Conservation (phyloP, 139 green algal species). For the Micractinium sp. region DNA sequence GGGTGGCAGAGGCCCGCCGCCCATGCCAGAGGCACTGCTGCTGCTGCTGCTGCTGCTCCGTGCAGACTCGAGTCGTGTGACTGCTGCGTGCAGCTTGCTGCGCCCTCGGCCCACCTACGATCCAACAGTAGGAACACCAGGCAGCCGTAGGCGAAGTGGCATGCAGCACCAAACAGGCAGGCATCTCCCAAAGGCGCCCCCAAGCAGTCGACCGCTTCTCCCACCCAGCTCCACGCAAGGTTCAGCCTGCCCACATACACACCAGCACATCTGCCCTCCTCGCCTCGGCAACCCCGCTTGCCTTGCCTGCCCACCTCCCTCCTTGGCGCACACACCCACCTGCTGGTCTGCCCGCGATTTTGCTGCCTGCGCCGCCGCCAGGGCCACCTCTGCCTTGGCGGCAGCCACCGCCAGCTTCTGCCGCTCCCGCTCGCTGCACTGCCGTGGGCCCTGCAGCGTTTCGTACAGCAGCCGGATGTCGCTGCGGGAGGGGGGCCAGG, state of each 20-base stretch:
- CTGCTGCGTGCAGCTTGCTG: not conserved
- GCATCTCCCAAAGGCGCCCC: too few relatives aligned
- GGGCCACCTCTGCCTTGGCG: not conserved
- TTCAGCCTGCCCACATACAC: too few relatives aligned
- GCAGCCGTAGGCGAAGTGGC: too few relatives aligned
- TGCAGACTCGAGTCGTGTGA: not conserved
- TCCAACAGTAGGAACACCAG: too few relatives aligned
- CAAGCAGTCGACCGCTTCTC: too few relatives aligned
- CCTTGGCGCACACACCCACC: not conserved
- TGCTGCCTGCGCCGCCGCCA: too few relatives aligned
- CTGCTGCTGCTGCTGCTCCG: not conserved
- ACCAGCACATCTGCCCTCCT: too few relatives aligned
- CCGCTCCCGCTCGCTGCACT: conserved; percentile 41
- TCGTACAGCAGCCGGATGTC: conserved; percentile 45
- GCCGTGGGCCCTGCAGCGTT: conserved; percentile 39
- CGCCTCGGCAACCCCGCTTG: too few relatives aligned
- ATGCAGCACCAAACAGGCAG: not conserved
- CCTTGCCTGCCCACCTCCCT: not conserved
- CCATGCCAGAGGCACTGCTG: not conserved
- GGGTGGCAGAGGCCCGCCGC: too few relatives aligned
- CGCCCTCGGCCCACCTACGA: not conserved
- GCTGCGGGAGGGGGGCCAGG: not conserved
- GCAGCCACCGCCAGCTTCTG: conserved; percentile 1
- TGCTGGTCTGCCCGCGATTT: not conserved
- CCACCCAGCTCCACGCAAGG: too few relatives aligned